Percentiles rank a stretch among this genome's conserved stretches.
Evolutionary conservation across 331 rosid species (phyloP).

Genomic region (Quercus phellos): DNA sequence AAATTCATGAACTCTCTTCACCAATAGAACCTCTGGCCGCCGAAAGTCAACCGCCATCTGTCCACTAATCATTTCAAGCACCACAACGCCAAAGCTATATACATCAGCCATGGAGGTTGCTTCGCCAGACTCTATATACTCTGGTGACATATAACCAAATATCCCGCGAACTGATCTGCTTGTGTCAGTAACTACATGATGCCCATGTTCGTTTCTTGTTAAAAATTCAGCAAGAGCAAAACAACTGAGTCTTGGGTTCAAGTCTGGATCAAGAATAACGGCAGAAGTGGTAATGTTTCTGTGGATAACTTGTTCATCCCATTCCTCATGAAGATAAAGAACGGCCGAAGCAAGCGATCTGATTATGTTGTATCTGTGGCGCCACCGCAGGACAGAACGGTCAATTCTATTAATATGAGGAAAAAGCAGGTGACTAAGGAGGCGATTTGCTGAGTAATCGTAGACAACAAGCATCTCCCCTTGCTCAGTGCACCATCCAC

Average conservation of each 20-base stretch:
- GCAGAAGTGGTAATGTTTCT: slow-evolving; percentile 84
- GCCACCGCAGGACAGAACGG: slow-evolving; percentile 47
- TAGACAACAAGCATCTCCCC: slow-evolving; percentile 93
- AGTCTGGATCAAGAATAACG: slow-evolving; percentile 66
- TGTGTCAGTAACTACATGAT: slow-evolving; percentile 33
- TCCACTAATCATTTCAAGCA: slow-evolving; percentile 72
- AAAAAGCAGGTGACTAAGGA: slow-evolving; percentile 57
- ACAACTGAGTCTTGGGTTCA: slow-evolving; percentile 65
- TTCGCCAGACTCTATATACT: slow-evolving; percentile 62
- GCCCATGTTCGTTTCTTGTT: slow-evolving; percentile 72
- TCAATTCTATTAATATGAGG: slow-evolving; percentile 26
- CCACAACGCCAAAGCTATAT: slow-evolving; percentile 76
- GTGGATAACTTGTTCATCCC: slow-evolving; percentile 91
- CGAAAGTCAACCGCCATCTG: slow-evolving; percentile 76
- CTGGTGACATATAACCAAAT: slow-evolving; percentile 85
- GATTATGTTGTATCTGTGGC: slow-evolving; percentile 57
- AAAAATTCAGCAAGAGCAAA: slow-evolving; percentile 84
- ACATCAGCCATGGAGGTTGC: slow-evolving; percentile 68
- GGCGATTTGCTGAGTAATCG: slow-evolving; percentile 64
- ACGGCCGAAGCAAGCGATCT: slow-evolving; percentile 77
- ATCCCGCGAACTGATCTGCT: slow-evolving; percentile 60
- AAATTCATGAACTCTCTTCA: slow-evolving; percentile 58
- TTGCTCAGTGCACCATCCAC: slow-evolving; percentile 95
- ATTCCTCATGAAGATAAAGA: slow-evolving; percentile 83
- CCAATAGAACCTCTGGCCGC: slow-evolving; percentile 77